Evolutionary conservation across 306 rosid genomes (phyloP).

Genomic region (Lablab purpureus): DNA sequence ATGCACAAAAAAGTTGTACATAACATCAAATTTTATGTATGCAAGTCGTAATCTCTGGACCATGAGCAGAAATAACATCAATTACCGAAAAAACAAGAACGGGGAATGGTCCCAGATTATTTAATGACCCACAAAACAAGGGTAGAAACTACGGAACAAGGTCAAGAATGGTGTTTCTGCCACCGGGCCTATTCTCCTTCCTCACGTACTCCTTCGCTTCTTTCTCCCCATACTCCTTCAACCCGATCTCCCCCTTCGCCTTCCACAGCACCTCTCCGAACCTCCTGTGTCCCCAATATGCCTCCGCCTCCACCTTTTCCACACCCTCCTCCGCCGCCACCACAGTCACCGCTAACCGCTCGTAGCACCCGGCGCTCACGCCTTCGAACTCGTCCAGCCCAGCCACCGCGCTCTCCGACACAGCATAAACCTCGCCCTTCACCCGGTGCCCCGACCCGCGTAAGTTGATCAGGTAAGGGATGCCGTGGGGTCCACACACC

Average conservation of each 20-base stretch:
- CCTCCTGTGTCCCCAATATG: conserved; percentile 65
- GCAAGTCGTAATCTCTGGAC: too few relatives aligned
- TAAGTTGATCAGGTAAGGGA: conserved; percentile 70
- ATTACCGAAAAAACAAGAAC: too few relatives aligned
- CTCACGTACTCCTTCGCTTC: conserved; percentile 52
- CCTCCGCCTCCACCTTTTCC: conserved; percentile 57
- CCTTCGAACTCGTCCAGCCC: conserved; percentile 69
- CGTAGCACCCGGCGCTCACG: conserved; percentile 55
- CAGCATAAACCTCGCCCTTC: conserved; percentile 71
- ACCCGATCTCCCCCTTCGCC: conserved; percentile 50
- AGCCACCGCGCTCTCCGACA: conserved; percentile 54
- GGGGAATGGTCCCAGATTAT: neutral
- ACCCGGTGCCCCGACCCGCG: conserved; percentile 62
- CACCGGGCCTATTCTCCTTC: conserved; percentile 46
- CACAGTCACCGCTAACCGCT: conserved; percentile 57
- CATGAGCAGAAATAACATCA: too few relatives aligned
- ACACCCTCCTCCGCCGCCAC: conserved; percentile 39
- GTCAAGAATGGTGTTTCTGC: conserved; percentile 37
- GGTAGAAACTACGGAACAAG: conserved; percentile 16
- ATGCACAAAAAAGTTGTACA: too few relatives aligned
- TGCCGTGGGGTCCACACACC: conserved; percentile 68
- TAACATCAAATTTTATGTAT: too few relatives aligned
- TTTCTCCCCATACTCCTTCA: conserved; percentile 49
- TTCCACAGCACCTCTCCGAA: conserved; percentile 69
- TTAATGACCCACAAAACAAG: neutral